Conservation (phyloP, 345 rosid genomes). For the Chamaenerion angustifolium region DNA sequence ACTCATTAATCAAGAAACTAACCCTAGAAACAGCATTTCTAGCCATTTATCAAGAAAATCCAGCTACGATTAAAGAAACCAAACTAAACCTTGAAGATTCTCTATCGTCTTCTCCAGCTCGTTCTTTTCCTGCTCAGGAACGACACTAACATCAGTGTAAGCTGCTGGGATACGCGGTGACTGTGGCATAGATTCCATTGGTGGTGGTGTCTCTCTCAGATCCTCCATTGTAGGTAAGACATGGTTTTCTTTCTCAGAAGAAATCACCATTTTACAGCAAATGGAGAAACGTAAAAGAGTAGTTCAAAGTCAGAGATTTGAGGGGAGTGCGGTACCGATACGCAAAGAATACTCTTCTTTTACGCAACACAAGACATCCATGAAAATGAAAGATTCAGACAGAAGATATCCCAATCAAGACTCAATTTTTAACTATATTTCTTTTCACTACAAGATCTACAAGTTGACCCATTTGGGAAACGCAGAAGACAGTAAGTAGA, state of each 20-base stretch:
- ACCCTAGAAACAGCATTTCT: too few relatives aligned
- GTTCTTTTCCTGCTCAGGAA: slow-evolving; percentile 62
- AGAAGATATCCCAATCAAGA: not conserved
- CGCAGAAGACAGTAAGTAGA: not conserved
- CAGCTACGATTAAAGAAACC: not conserved
- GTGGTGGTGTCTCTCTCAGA: slow-evolving; percentile 13
- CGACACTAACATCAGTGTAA: slow-evolving; percentile 54
- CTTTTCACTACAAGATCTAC: not conserved
- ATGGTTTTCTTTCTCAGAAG: slow-evolving; percentile 23
- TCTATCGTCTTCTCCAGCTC: slow-evolving; percentile 46
- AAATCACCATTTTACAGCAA: slow-evolving; percentile 20
- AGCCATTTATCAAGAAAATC: too few relatives aligned
- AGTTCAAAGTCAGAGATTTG: slow-evolving; percentile 12
- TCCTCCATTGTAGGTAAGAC: slow-evolving; percentile 18
- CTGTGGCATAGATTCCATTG: slow-evolving; percentile 26
- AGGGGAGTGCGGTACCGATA: slow-evolving; percentile 5
- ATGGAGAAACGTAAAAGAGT: slow-evolving; percentile 2
- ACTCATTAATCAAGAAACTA: slow-evolving; percentile 5
- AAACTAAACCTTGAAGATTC: slow-evolving; percentile 40
- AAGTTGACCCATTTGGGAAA: slow-evolving; percentile 1
- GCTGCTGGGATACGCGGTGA: slow-evolving; percentile 23
- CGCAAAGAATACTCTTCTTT: slow-evolving; percentile 7
- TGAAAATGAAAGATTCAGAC: slow-evolving; percentile 1
- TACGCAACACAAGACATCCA: not conserved
- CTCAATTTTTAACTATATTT: not conserved